Percentiles rank a stretch among this genome's conserved stretches.
Evolutionary conservation across 2,329 filamentous ascomycete genomes (phyloP).

Genomic region (Periconia macrospinosa): DNA sequence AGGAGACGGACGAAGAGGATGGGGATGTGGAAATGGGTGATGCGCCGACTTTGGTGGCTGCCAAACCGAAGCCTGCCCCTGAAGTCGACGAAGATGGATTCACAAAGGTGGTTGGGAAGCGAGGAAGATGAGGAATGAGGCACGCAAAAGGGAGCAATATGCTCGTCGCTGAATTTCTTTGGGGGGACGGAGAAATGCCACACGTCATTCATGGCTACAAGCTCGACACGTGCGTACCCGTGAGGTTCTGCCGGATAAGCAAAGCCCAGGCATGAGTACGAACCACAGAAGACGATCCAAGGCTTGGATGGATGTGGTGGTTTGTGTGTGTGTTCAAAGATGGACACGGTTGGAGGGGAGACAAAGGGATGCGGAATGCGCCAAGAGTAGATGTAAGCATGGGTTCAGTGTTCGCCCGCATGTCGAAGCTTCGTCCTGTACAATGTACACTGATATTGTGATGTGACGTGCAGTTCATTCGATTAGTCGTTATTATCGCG

Average conservation of each 20-base stretch:
- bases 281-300: neutral
- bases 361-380: neutral
- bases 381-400: neutral
- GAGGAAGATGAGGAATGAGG: conserved; percentile 32
- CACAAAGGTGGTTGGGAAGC: conserved; percentile 46
- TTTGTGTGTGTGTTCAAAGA: neutral
- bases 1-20: conserved; percentile 52
- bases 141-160: neutral
- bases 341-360: neutral
- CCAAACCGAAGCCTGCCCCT: conserved; percentile 38
- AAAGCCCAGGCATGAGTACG: neutral
- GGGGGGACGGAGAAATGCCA: neutral
- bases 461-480: neutral
- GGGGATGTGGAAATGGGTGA: conserved; percentile 42
- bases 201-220: neutral
- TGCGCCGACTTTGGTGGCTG: conserved; percentile 37
- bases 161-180: too few species aligned
- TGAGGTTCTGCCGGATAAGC: neutral
- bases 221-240: neutral
- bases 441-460: neutral
- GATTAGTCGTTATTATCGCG: neutral
- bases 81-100: conserved; percentile 48
- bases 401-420: neutral
- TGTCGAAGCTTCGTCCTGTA: too few species aligned
- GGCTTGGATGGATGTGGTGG: neutral